phyloP scores from a whole-genome alignment of 2,329 filamentous ascomycete species.

The Ploettnerulaceae sp. region DNA sequence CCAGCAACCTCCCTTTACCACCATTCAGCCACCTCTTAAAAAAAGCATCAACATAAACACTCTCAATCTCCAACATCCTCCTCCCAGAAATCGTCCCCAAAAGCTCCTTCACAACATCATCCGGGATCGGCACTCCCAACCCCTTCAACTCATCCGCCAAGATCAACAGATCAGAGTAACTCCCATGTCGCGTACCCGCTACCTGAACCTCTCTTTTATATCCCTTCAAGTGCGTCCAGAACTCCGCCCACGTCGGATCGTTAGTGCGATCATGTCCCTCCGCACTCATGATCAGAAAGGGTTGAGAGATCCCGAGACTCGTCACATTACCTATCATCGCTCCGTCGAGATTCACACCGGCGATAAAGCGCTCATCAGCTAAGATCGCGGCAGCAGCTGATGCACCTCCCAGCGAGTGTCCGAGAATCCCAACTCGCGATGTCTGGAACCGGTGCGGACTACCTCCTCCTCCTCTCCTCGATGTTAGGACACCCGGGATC shows the following conservation, averaged over 20 bases:
- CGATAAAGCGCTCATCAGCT: slow-evolving; percentile 30
- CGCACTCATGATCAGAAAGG: slow-evolving; percentile 32
- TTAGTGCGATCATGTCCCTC: slow-evolving; percentile 26
- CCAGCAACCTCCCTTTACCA: background rate
- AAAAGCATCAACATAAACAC: slow-evolving; percentile 22
- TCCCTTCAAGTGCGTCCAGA: slow-evolving; percentile 18
- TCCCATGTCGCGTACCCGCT: slow-evolving; percentile 13
- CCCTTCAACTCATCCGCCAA: slow-evolving; percentile 17
- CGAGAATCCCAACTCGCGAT: slow-evolving; percentile 15
- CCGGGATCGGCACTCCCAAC: background rate
- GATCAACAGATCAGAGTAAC: slow-evolving; percentile 20
- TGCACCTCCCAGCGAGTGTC: slow-evolving; percentile 31
- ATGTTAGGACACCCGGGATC: slow-evolving; percentile 11
- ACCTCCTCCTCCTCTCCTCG: background rate
- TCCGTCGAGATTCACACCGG: slow-evolving; percentile 38
- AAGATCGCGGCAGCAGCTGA: slow-evolving; percentile 32
- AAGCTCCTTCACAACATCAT: background rate
- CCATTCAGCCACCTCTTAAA: slow-evolving; percentile 23
- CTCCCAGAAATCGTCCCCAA: slow-evolving; percentile 23
- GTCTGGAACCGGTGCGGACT: background rate
- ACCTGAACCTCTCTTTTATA: slow-evolving; percentile 25
- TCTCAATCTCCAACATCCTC: slow-evolving; percentile 24
- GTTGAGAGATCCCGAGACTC: slow-evolving; percentile 27
- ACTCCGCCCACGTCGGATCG: slow-evolving; percentile 17
- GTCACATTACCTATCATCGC: slow-evolving; percentile 28